Conservation (phyloP, 495 filamentous ascomycete genomes). For the Penicillium macrosclerotiorum region DNA sequence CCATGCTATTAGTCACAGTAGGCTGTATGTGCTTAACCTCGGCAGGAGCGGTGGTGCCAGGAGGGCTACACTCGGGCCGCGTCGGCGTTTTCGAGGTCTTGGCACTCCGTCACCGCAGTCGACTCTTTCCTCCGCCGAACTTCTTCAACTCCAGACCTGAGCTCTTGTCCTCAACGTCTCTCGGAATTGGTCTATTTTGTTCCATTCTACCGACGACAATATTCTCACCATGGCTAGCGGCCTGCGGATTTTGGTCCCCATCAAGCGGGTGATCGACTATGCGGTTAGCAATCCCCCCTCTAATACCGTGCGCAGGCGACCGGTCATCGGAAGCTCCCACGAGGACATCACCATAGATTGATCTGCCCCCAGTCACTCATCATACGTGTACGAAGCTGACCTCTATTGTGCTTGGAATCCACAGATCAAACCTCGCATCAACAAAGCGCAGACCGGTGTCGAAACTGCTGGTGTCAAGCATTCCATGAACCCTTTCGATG, state of each 20-base stretch:
- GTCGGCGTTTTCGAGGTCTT: constrained; percentile 33
- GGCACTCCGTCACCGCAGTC: constrained; percentile 34
- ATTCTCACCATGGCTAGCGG: constrained; percentile 64
- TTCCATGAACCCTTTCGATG: constrained; percentile 98
- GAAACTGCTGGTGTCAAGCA: constrained; percentile 92
- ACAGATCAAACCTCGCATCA: constrained; percentile 96
- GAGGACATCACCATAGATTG: neutral
- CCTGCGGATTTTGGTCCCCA: constrained; percentile 87
- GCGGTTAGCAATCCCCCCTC: constrained; percentile 59
- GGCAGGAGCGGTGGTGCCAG: constrained; percentile 29
- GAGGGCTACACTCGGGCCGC: constrained; percentile 39
- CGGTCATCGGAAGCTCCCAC: constrained; percentile 12
- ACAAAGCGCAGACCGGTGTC: constrained; percentile 90
- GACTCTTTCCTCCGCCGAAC: constrained; percentile 15
- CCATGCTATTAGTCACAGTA: too few species aligned
- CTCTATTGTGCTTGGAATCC: neutral
- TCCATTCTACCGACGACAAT: constrained; percentile 1
- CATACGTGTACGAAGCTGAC: constrained; percentile 1
- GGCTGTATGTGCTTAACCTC: constrained; percentile 32
- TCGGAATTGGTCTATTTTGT: constrained; percentile 12
- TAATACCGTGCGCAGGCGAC: neutral
- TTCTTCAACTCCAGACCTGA: constrained; percentile 4
- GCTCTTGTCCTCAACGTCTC: constrained; percentile 8
- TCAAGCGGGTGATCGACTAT: constrained; percentile 99
- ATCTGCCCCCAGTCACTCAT: neutral